A percentile compares a stretch with the other conserved stretches of the same genome.
Conservation (phyloP, 192 early-diverging fungal genomes). For the Umbelopsis sp. region DNA sequence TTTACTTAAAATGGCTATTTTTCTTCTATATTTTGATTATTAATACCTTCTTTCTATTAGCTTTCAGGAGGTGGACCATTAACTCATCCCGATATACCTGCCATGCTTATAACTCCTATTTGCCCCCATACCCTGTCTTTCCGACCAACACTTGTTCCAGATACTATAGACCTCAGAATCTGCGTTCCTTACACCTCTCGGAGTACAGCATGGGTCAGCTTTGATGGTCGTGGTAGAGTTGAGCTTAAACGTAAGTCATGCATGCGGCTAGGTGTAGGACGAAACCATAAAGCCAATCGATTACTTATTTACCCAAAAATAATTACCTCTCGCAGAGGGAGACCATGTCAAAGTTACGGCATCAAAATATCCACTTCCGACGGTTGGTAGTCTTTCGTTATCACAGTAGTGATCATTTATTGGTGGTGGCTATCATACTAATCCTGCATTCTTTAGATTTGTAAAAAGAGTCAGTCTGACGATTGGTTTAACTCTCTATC, state of each 20-base stretch:
- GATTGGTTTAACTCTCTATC: slow-evolving; percentile 94
- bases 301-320: slow-evolving; percentile 9
- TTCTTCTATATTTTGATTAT: not conserved
- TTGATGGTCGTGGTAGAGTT: slow-evolving; percentile 92
- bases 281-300: not conserved
- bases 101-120: slow-evolving; percentile 91
- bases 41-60: slow-evolving; percentile 41
- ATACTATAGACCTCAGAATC: slow-evolving; percentile 88
- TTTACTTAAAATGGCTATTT: not conserved
- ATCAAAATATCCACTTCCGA: slow-evolving; percentile 85
- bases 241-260: slow-evolving; percentile 68
- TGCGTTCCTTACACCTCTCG: slow-evolving; percentile 82
- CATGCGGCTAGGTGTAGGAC: too few species aligned
- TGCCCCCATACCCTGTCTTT: slow-evolving; percentile 94
- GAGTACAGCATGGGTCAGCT: slow-evolving; percentile 90
- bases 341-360: slow-evolving; percentile 89
- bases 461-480: slow-evolving; percentile 21
- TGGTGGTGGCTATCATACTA: slow-evolving; percentile 51
- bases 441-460: not conserved
- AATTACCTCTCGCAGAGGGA: slow-evolving; percentile 55
- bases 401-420: too few species aligned
- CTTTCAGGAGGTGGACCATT: slow-evolving; percentile 93
- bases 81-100: slow-evolving; percentile 94
- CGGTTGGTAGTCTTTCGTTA: slow-evolving; percentile 59
- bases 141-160: slow-evolving; percentile 95